Evolutionary conservation across 202 grass and related monocot species (phyloP), one percentile per base, ranked within the genome.

Genomic region (Saccharum hybrid): DNA sequence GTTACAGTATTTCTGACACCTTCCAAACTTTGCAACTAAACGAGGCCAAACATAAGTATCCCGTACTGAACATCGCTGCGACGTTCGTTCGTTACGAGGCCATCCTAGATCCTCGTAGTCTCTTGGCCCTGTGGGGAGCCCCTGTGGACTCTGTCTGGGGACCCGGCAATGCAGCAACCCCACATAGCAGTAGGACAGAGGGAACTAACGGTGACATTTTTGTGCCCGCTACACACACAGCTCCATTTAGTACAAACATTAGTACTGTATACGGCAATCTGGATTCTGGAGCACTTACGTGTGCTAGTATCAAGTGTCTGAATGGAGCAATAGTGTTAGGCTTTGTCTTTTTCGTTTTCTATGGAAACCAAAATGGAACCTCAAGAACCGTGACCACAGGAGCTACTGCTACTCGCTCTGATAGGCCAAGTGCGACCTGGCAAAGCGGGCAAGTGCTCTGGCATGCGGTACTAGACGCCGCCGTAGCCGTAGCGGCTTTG

Each of bases 401-500:
- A n/a, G n/a, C n/a, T n/a, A n/a, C n/a, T n/a, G n/a, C n/a, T n/a
- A n/a, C n/a, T n/a, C 37, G 7, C 1, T 12, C 66, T 39, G 34
- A 8, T 21, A 16, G 6, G 34, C 22, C 16, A 48, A 51, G 76
- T 68, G 63, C 76, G 28, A 49, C 63, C 77, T 80, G 64, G 63
- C 64, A 80, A 56, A 80, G 77, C 12, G 4, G 49, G 30, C 63
- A 14, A 37, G 30, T 38, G 68, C 66, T 10, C 64, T 71, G 48
- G 45, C 33, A 22, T 1, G 43, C 48, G 1, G 7, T 26, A 78
- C 19, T 19, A 6, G 16, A 23, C 66, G 85, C 64, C 66, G 74
- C 26, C 26, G 26, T 83, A 46, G 68, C 42, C 10, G 10, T 45
- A 12, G 42, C 42, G 42, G 10, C 62, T 76, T 88, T 84, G 49